Percentiles rank a stretch among this genome's conserved stretches.
Evolutionary conservation across 148 eudicot genomes (phyloP).

Genomic region (Amaranthus hypochondriacus): DNA sequence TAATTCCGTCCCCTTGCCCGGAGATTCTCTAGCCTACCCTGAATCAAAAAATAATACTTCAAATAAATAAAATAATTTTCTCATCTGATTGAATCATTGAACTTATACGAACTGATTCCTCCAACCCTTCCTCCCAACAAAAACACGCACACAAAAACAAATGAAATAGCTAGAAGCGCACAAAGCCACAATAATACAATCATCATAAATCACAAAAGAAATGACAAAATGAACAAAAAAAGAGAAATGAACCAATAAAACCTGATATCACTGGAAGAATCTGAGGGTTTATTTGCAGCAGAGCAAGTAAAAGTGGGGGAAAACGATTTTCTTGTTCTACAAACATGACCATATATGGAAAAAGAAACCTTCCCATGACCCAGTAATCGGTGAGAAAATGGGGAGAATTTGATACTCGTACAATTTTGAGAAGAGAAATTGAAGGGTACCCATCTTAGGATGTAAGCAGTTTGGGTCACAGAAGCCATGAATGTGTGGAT

Average conservation of each 20-base stretch:
- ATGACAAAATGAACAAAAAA: not conserved
- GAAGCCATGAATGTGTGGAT: conserved; percentile 15
- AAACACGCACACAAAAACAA: not conserved
- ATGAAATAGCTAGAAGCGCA: not conserved
- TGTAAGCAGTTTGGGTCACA: conserved; percentile 16
- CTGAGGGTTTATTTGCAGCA: conserved; percentile 50
- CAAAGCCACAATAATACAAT: not conserved
- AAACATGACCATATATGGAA: conserved; percentile 12
- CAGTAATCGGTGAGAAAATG: conserved; percentile 7
- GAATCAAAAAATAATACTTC: too few relatives aligned
- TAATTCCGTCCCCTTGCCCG: too few relatives aligned
- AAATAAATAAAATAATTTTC: too few relatives aligned
- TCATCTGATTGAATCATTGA: too few relatives aligned
- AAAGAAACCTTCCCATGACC: conserved; percentile 3
- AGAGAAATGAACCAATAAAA: conserved; percentile 11
- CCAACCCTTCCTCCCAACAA: not conserved
- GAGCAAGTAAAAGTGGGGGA: conserved; percentile 41
- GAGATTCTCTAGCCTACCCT: too few relatives aligned
- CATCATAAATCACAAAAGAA: not conserved
- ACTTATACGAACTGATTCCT: too few relatives aligned
- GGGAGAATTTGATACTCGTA: not conserved
- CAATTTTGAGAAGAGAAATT: not conserved
- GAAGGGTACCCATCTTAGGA: conserved; percentile 18
- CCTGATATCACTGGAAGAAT: conserved; percentile 54
- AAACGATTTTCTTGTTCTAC: not conserved